Evolutionary conservation across 2,329 filamentous ascomycete genomes (phyloP), one percentile per base, ranked within the genome.

Genomic region (Daldinia sp.): DNA sequence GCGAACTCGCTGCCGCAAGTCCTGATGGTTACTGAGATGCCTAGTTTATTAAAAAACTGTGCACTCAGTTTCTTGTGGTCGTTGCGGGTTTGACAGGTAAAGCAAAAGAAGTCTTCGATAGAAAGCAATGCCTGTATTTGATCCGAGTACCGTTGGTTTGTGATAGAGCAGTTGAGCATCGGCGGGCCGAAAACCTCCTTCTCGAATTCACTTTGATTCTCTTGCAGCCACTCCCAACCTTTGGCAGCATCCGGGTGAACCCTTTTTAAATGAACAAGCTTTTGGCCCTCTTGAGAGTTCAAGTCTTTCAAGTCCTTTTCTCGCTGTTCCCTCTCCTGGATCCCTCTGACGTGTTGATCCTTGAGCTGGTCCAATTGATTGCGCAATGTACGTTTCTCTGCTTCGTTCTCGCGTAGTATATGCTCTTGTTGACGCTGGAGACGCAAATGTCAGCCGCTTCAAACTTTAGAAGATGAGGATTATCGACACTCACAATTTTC

Each of bases 171-270:
- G 60, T 85, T 90, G 29, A 97, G 80, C 72, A 95, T 86, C 0
- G 94, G 88, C 4, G 94, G 94, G 0, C 91, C 93, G 73, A 90
- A 93, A 3, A 97, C 88, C 60, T 90, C 84, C 67, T 90, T 87
- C 72, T 91, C 85, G 67, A 97, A 95, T 49, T 84, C 77, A 56
- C 83, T 74, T 61, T 83, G 84, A 73, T 99, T 87, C 2, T 87
- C 76, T 72, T 92, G 85, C 52, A 98, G 83, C 94, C 94, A 99
- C 39, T 88, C 82, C 88, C 92, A 97, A 1, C 89, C 93, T 67
- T 74, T 80, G 9, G 85, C 84, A 2, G 90, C 87, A 58, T 97
- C 91, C 0, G 74, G 74, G 9, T 89, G 90, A 0, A 84, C 13
- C 4, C 74, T 81, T 53, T 81, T 81, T 56, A 99, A 83, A 67